Conservation (phyloP, 805 yeast species). For the Metschnikowia shivogae region DNA sequence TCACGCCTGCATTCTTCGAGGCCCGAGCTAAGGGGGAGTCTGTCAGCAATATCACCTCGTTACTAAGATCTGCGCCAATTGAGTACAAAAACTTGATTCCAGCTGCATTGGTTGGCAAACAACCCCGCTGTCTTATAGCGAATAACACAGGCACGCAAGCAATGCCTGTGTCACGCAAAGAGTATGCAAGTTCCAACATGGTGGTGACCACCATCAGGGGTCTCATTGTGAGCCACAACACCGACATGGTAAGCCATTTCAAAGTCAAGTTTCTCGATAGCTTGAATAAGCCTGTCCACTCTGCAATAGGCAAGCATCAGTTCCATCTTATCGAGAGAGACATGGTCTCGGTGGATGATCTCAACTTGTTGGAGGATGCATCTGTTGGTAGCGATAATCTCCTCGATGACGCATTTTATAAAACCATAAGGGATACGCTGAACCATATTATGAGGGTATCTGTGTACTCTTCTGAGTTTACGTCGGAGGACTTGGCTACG, state of each 20-base stretch:
- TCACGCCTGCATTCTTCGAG: conserved; percentile 16
- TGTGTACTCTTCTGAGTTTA: conserved; percentile 49
- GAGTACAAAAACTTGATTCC: conserved; percentile 30
- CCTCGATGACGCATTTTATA: conserved; percentile 35
- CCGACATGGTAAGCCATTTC: conserved; percentile 23
- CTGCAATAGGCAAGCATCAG: conserved; percentile 29
- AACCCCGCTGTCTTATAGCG: conserved; percentile 27
- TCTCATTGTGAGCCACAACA: conserved; percentile 20
- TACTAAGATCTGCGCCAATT: conserved; percentile 31
- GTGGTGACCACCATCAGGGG: conserved; percentile 29
- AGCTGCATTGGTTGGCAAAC: conserved; percentile 8
- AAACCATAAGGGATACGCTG: conserved; percentile 21
- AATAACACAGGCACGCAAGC: conserved; percentile 32
- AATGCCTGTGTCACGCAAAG: conserved; percentile 27
- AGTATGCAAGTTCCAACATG: conserved; percentile 17
- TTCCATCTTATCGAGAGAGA: conserved; percentile 29
- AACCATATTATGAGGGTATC: conserved; percentile 46
- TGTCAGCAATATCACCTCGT: conserved; percentile 7
- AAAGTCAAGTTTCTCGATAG: conserved; percentile 25
- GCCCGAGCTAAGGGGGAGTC: background rate
- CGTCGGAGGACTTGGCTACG: conserved; percentile 41
- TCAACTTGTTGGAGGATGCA: conserved; percentile 16
- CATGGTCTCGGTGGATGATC: conserved; percentile 28
- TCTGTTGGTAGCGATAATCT: conserved; percentile 9
- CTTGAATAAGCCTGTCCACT: background rate